phyloP scores from a whole-genome alignment of 805 yeast species.

The Zygosaccharomyces siamensis region DNA sequence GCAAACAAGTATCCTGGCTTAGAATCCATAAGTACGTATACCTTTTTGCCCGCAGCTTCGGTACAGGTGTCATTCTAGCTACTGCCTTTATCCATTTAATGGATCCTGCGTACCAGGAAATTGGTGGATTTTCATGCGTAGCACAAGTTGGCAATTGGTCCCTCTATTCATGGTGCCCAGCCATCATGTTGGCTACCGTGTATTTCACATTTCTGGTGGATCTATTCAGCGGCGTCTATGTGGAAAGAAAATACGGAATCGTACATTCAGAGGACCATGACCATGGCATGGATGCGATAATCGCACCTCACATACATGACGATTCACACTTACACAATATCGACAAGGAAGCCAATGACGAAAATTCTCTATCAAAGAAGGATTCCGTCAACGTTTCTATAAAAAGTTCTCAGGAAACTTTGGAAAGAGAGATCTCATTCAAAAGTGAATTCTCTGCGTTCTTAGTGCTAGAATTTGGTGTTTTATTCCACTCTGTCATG shows the following conservation, averaged over 20 bases:
- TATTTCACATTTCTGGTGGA: slow-evolving; percentile 41
- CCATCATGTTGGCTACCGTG: slow-evolving; percentile 40
- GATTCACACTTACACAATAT: background rate
- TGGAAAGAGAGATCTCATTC: slow-evolving; percentile 9
- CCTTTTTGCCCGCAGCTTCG: slow-evolving; percentile 44
- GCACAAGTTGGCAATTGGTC: slow-evolving; percentile 44
- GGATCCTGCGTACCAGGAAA: slow-evolving; percentile 44
- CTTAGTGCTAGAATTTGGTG: slow-evolving; percentile 64
- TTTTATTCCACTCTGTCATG: slow-evolving; percentile 69
- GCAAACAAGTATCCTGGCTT: slow-evolving; percentile 38
- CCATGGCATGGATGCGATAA: slow-evolving; percentile 16
- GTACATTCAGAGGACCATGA: slow-evolving; percentile 25
- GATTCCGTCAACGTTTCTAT: slow-evolving; percentile 1
- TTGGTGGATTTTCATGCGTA: slow-evolving; percentile 35
- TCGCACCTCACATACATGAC: slow-evolving; percentile 6
- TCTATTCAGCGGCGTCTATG: slow-evolving; percentile 38
- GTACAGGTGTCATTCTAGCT: slow-evolving; percentile 73
- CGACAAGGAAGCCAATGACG: background rate
- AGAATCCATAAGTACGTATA: slow-evolving; percentile 39
- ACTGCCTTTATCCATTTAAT: slow-evolving; percentile 69
- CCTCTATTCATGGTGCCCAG: slow-evolving; percentile 44
- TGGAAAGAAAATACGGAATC: slow-evolving; percentile 35
- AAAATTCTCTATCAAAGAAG: background rate
- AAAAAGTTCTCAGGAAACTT: slow-evolving; percentile 10
- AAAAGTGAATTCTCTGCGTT: slow-evolving; percentile 38